A percentile compares a stretch with the other conserved stretches of the same genome.
Conservation (phyloP, 768 basidiomycete genomes). For the Porphyrellus cyaneotinctus region DNA sequence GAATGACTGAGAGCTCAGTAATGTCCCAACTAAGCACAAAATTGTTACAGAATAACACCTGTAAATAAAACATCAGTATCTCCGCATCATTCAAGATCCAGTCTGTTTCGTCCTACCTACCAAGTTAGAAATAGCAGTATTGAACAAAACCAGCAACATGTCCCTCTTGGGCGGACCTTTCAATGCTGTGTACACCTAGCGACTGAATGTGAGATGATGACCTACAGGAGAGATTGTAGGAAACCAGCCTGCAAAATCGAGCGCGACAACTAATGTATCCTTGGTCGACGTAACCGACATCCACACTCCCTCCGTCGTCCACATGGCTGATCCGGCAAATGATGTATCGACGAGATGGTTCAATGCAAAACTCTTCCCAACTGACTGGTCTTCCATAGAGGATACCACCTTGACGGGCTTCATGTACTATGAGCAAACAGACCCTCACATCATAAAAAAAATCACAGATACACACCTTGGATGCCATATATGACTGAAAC, state of each 20-base stretch:
- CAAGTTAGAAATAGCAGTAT: constrained; percentile 61
- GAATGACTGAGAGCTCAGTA: constrained; percentile 58
- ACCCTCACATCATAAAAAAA: rapidly evolving
- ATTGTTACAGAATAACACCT: constrained; percentile 65
- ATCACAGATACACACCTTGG: constrained; percentile 46
- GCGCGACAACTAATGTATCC: constrained; percentile 48
- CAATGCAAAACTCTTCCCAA: too few species aligned
- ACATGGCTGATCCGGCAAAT: constrained; percentile 60
- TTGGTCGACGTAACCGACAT: constrained; percentile 59
- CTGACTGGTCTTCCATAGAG: too few species aligned
- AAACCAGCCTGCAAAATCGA: too few species aligned
- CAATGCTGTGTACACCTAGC: constrained; percentile 57
- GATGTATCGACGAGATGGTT: constrained; percentile 61
- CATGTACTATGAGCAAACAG: constrained; percentile 29
- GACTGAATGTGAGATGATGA: background rate
- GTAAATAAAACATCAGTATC: background rate
- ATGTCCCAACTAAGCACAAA: constrained; percentile 60
- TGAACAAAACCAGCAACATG: too few species aligned
- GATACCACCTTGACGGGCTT: too few species aligned
- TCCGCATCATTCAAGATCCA: too few species aligned
- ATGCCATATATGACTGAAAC: constrained; percentile 57
- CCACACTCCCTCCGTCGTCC: too few species aligned
- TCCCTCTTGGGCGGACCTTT: constrained; percentile 62
- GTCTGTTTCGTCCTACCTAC: constrained; percentile 38
- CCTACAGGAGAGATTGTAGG: too few species aligned